Percentiles rank a stretch among this genome's conserved stretches.
Evolutionary conservation across 129 eudicot genomes (phyloP).

Genomic region (Tanacetum coccineum): DNA sequence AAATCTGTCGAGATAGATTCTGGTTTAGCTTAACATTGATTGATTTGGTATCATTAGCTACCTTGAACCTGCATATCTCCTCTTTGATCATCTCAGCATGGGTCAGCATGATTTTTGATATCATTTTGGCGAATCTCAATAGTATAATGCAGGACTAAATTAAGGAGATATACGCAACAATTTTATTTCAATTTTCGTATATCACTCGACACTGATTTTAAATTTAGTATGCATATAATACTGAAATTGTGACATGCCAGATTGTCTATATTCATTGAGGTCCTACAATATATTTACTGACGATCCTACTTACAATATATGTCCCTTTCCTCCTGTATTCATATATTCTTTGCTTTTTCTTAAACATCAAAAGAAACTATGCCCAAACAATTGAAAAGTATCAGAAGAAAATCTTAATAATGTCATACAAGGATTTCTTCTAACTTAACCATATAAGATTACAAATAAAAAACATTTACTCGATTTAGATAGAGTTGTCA

Average conservation of each 20-base stretch:
- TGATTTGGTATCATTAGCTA: not conserved
- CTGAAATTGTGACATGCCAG: constrained; percentile 24
- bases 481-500: not conserved
- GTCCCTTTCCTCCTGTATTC: constrained; percentile 19
- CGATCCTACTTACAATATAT: constrained; percentile 18
- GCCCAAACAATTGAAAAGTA: not conserved
- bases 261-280: constrained; percentile 30
- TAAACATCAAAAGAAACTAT: not conserved
- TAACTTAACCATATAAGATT: not conserved
- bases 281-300: constrained; percentile 33
- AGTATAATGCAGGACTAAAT: constrained; percentile 10
- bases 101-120: not conserved
- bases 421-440: not conserved
- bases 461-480: not conserved
- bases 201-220: not conserved
- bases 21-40: no score
- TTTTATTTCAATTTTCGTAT: no score
- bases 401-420: not conserved
- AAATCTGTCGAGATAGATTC: no score
- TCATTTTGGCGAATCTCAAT: not conserved
- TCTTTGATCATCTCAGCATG: no score
- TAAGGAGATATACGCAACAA: not conserved
- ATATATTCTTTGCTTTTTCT: not conserved
- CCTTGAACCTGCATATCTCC: not conserved
- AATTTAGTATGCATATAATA: constrained; percentile 9